Conservation (phyloP, 495 filamentous ascomycete species). For the Penicillium nucicola region DNA sequence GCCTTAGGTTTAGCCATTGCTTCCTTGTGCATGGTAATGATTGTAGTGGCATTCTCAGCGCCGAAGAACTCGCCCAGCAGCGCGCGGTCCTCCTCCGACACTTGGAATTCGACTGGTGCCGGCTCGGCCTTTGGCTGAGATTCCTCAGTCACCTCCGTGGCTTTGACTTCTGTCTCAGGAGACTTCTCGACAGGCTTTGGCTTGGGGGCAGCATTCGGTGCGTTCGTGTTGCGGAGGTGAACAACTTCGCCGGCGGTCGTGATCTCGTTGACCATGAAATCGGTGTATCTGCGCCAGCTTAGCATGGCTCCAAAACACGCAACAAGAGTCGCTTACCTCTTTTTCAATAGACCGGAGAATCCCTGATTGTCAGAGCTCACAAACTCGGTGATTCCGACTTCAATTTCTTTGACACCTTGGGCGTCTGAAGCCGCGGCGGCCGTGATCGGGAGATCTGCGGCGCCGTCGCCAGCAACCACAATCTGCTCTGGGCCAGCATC, state of each 20-base stretch:
- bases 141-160: slow-evolving; percentile 7
- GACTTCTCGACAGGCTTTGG: slow-evolving; percentile 5
- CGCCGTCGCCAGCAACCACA: slow-evolving; percentile 15
- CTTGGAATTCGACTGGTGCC: slow-evolving; percentile 23
- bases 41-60: slow-evolving; percentile 33
- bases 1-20: slow-evolving; percentile 38
- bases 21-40: slow-evolving; percentile 43
- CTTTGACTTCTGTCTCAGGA: background rate
- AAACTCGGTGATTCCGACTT: slow-evolving; percentile 56
- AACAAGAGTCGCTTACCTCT: slow-evolving; percentile 40
- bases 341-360: slow-evolving; percentile 56
- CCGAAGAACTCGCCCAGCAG: slow-evolving; percentile 46
- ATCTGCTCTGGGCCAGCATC: slow-evolving; percentile 11
- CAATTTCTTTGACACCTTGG: slow-evolving; percentile 41
- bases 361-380: slow-evolving; percentile 47
- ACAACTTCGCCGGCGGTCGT: slow-evolving; percentile 70
- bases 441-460: slow-evolving; percentile 11
- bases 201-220: slow-evolving; percentile 15
- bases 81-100: slow-evolving; percentile 46
- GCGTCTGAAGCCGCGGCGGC: slow-evolving; percentile 17
- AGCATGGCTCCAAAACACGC: background rate
- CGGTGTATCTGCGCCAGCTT: slow-evolving; percentile 66
- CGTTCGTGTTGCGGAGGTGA: slow-evolving; percentile 58
- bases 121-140: slow-evolving; percentile 7
- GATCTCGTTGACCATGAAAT: slow-evolving; percentile 96